Evolutionary conservation across 225 moss, liverwort and hornwort species (phyloP), one percentile per base, ranked within the genome.

Genomic region (Rhytidiadelphus loreus): DNA sequence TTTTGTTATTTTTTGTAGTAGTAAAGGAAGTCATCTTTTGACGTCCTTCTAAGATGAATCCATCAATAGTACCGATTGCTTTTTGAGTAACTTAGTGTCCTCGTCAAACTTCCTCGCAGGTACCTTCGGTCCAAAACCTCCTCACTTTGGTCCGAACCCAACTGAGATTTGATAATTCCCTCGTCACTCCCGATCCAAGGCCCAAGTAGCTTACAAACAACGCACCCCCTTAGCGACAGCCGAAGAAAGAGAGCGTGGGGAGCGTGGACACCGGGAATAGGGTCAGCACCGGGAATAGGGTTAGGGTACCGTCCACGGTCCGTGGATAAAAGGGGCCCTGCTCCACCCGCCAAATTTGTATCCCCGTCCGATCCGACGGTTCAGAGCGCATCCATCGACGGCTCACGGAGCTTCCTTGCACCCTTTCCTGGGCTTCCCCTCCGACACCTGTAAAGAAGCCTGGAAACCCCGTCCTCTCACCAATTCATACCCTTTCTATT

Each of bases 1-100:
- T 28, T 7, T 4, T 17, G 0, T 28, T 0, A 22, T 6, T 71
- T 28, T 72, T 5, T 28, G 13, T 1, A 44, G 0, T 6, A 44
- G 16, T 3, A 16, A 1, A 43, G 6, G 5, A 52, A 52, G 8
- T 33, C 33, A 20, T 50, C 19, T 7, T 29, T 29, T 24, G 13
- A 24, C 0, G 1, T 24, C 24, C 39, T 69, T 24, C 13, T 69
- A 13, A 4, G 8, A 39, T 4, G 23, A 23, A 68, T n/a, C 23
- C 23, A n/a, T 39, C 3, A 12, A 4, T 22, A 68, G 3, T 3
- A 6, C n/a, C 11, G 0, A 68, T 68, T 13, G 23, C 39, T 69
- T 69, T 70, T 41, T 41, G 71, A 71, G 43, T 28, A n/a, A n/a
- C n/a, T n/a, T n/a, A 25, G 19, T 13, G 21, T 50, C 33, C 21